Evolutionary conservation across 768 basidiomycete genomes (phyloP).

Genomic region (Paxillus rubicundulus): DNA sequence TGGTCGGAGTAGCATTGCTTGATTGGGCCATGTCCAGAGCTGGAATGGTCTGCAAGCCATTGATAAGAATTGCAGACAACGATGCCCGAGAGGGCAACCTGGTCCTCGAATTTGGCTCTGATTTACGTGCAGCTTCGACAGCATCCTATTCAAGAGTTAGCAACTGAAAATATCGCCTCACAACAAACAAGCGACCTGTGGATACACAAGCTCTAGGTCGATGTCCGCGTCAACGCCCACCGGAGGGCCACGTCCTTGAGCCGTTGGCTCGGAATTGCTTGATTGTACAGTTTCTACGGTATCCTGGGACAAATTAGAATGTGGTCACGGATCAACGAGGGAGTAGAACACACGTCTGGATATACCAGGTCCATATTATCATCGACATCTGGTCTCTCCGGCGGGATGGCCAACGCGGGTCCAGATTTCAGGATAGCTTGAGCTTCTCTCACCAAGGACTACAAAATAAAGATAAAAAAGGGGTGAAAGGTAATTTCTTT

Average conservation of each 20-base stretch:
- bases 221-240: not conserved
- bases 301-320: not conserved
- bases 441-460: not conserved
- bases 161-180: not conserved
- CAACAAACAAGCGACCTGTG: constrained; percentile 15
- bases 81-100: not conserved
- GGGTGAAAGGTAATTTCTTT: not conserved
- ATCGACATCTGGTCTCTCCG: not conserved
- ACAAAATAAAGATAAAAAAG: not conserved
- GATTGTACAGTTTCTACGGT: not conserved
- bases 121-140: not conserved
- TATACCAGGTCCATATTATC: constrained; percentile 7
- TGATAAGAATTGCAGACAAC: constrained; percentile 1
- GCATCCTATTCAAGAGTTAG: constrained; percentile 12
- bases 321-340: not conserved
- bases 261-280: not conserved
- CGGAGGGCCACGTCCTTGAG: not conserved
- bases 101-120: not conserved
- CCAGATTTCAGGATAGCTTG: not conserved
- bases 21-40: not conserved
- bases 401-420: not conserved
- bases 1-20: not conserved
- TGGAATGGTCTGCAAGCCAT: constrained; percentile 3
- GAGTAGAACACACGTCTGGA: constrained; percentile 5
- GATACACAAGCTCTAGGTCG: constrained; percentile 21